Evolutionary conservation across 768 basidiomycete genomes (phyloP).

Genomic region (Termitomyces titanicus): DNA sequence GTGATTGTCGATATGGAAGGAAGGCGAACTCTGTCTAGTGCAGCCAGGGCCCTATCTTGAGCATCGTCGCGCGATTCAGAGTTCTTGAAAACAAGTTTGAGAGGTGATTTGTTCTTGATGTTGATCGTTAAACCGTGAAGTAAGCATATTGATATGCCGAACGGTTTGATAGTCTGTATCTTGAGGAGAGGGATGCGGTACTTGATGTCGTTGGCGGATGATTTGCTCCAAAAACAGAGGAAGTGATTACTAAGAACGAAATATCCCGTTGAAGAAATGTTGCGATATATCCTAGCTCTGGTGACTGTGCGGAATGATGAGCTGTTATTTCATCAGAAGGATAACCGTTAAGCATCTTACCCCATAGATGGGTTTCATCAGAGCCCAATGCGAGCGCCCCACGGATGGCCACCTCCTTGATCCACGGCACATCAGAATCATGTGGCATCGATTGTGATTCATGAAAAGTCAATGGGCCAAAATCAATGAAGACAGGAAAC

Average conservation of each 20-base stretch:
- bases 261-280: constrained; percentile 34
- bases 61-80: constrained; percentile 40
- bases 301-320: constrained; percentile 23
- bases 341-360: constrained; percentile 16
- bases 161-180: constrained; percentile 35
- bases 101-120: constrained; percentile 40
- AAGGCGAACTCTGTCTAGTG: constrained; percentile 8
- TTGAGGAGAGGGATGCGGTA: constrained; percentile 41
- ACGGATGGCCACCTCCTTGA: constrained; percentile 28
- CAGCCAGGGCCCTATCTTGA: constrained; percentile 28
- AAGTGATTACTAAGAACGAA: constrained; percentile 36
- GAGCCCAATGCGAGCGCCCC: constrained; percentile 26
- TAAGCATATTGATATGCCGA: constrained; percentile 23
- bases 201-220: constrained; percentile 30
- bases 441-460: constrained; percentile 15
- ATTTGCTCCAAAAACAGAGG: constrained; percentile 46
- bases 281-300: constrained; percentile 31
- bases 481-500: constrained; percentile 35
- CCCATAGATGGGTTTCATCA: constrained; percentile 31
- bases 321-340: not conserved
- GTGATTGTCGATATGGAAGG: constrained; percentile 7
- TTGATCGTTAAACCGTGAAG: constrained; percentile 38
- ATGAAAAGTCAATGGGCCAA: constrained; percentile 36
- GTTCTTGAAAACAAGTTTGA: constrained; percentile 49
- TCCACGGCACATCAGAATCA: constrained; percentile 9